These are phyloP conservation scores for Candida golubevii DNA, from an alignment of 805 yeast species.

Conservation along the genomic window DNA sequence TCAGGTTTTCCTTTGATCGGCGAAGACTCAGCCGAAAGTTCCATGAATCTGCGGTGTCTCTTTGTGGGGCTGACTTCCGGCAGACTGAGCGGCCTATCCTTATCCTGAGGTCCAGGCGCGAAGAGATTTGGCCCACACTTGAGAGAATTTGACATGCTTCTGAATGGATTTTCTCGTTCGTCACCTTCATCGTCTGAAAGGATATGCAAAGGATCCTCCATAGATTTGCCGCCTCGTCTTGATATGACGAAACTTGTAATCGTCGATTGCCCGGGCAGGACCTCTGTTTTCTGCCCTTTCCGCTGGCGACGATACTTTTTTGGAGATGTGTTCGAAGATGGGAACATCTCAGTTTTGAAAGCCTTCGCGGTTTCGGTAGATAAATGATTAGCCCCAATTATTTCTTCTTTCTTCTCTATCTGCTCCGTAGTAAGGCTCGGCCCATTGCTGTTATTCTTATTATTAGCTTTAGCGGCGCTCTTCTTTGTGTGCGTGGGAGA, in stretches of 20 bases:
- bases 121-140: conserved; percentile 8
- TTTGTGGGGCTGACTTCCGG: conserved; percentile 18
- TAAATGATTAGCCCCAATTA: no score
- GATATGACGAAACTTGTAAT: conserved; percentile 15
- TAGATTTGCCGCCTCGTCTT: conserved; percentile 4
- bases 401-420: no score
- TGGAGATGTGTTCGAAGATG: neutral
- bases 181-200: conserved; percentile 12
- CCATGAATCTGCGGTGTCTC: conserved; percentile 4
- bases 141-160: conserved; percentile 6
- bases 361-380: neutral
- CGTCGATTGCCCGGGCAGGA: conserved; percentile 18
- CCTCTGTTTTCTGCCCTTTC: conserved; percentile 3
- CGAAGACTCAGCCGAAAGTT: conserved; percentile 13
- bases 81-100: conserved; percentile 1
- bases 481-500: neutral
- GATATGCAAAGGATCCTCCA: conserved; percentile 8
- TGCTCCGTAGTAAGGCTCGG: no score
- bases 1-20: conserved; percentile 10
- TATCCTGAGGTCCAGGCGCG: neutral
- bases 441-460: no score
- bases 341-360: neutral
- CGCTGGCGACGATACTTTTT: conserved; percentile 8
- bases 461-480: no score
- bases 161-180: conserved; percentile 1